These are phyloP conservation scores for Sporisorium reilianum DNA, from an alignment of 1,284 basidiomycete genomes.

Conservation along the genomic window DNA sequence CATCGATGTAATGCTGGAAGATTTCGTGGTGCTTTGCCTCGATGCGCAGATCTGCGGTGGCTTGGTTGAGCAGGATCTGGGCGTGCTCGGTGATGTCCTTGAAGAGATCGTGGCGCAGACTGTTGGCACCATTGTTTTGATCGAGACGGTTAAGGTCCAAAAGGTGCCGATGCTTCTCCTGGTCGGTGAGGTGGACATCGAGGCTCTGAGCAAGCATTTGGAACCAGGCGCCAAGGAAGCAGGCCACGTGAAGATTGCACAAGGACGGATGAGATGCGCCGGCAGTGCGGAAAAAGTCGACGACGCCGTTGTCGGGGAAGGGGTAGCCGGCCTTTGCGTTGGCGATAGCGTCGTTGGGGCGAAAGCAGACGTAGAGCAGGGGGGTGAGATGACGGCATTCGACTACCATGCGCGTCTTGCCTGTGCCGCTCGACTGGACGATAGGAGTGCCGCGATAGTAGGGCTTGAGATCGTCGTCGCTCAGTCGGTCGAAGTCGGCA, in stretches of 20 bases:
- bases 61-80: neutral
- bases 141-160: conserved; percentile 5
- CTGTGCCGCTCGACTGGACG: conserved; percentile 35
- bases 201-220: conserved; percentile 1
- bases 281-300: conserved; percentile 1
- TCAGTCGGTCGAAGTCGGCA: neutral
- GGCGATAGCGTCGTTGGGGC: neutral
- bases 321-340: conserved; percentile 9
- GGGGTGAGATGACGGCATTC: conserved; percentile 9
- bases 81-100: neutral
- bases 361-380: conserved; percentile 31
- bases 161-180: neutral
- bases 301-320: conserved; percentile 5
- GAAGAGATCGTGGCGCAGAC: neutral
- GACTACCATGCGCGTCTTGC: conserved; percentile 30
- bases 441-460: conserved; percentile 18
- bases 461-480: neutral
- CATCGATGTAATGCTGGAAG: neutral
- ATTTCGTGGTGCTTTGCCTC: neutral
- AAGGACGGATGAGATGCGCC: neutral
- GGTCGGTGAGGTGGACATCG: neutral
- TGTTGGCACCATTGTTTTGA: neutral
- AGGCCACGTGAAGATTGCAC: conserved; percentile 15
- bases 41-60: neutral
- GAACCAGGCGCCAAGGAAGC: conserved; percentile 14